A percentile compares a stretch with the other conserved stretches of the same genome.
Conservation (phyloP, 805 yeast genomes). For the Debaryomyces maramus region DNA sequence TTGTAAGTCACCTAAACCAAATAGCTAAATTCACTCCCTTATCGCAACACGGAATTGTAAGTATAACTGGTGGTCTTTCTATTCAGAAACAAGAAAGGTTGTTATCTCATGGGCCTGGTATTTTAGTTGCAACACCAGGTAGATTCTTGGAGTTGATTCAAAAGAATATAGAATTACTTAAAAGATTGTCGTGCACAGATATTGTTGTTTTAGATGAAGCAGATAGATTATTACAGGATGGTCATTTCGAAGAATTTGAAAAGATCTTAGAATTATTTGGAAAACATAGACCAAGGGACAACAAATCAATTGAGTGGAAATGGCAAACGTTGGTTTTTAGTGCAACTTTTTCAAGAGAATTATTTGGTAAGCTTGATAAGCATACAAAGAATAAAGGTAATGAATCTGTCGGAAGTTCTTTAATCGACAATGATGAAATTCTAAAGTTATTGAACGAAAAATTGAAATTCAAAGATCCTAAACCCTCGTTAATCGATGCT, state of each 20-base stretch:
- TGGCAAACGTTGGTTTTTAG: conserved; percentile 91
- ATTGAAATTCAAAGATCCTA: conserved; percentile 64
- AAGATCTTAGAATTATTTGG: conserved; percentile 65
- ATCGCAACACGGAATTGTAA: conserved; percentile 57
- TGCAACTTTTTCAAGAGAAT: conserved; percentile 85
- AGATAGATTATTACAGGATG: conserved; percentile 90
- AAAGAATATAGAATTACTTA: conserved; percentile 49
- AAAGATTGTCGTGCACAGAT: conserved; percentile 46
- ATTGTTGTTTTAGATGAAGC: conserved; percentile 87
- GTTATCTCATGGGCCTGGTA: conserved; percentile 68
- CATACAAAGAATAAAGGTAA: conserved; percentile 25
- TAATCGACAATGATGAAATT: conserved; percentile 57
- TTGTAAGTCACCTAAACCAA: conserved; percentile 69
- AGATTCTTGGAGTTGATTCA: conserved; percentile 81
- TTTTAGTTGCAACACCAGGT: conserved; percentile 95
- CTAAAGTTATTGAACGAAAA: conserved; percentile 64
- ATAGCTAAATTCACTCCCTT: conserved; percentile 55
- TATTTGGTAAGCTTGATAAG: conserved; percentile 70
- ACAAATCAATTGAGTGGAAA: conserved; percentile 33
- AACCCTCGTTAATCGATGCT: conserved; percentile 75
- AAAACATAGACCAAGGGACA: conserved; percentile 46
- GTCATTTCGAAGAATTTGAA: conserved; percentile 92
- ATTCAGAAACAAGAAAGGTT: conserved; percentile 90
- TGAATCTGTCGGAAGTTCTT: conserved; percentile 29
- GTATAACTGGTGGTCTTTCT: conserved; percentile 93